A percentile compares a stretch with the other conserved stretches of the same genome.
phyloP scores from a whole-genome alignment of 345 rosid species.

The Linum tenue region DNA sequence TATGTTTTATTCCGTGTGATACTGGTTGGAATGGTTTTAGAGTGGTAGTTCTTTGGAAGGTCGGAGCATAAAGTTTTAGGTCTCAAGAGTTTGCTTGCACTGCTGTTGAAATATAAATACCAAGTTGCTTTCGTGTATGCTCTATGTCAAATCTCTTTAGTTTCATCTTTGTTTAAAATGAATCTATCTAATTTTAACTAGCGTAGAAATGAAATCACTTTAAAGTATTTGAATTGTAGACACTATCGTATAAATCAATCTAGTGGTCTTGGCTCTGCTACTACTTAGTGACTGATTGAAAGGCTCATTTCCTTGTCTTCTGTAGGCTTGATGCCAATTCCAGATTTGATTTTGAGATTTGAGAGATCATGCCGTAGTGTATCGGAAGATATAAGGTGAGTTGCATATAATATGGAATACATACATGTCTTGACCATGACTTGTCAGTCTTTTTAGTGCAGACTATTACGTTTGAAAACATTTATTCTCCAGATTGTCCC shows the following conservation, averaged over 20 bases:
- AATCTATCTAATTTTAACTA: neutral
- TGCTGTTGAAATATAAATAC: no score
- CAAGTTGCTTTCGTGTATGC: no score
- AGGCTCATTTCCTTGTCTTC: constrained; percentile 5
- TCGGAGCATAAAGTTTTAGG: no score
- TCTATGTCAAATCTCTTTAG: neutral
- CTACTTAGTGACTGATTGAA: neutral
- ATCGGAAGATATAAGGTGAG: constrained; percentile 79
- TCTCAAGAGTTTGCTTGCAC: no score
- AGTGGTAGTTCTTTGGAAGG: no score
- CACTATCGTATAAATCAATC: neutral
- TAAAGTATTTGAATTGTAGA: neutral
- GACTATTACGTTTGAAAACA: neutral
- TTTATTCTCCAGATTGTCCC: neutral
- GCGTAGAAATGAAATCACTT: neutral
- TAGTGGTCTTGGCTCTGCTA: neutral
- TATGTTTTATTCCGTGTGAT: neutral
- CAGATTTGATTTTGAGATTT: constrained; percentile 71
- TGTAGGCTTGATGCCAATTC: constrained; percentile 78
- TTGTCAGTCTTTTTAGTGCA: neutral
- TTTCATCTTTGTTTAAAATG: neutral
- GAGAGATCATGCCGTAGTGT: constrained; percentile 72
- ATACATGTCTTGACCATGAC: constrained; percentile 4
- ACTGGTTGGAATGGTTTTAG: neutral
- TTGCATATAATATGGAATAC: constrained; percentile 7